Conservation (phyloP, 208 protist species). For the Leishmania turanica region DNA sequence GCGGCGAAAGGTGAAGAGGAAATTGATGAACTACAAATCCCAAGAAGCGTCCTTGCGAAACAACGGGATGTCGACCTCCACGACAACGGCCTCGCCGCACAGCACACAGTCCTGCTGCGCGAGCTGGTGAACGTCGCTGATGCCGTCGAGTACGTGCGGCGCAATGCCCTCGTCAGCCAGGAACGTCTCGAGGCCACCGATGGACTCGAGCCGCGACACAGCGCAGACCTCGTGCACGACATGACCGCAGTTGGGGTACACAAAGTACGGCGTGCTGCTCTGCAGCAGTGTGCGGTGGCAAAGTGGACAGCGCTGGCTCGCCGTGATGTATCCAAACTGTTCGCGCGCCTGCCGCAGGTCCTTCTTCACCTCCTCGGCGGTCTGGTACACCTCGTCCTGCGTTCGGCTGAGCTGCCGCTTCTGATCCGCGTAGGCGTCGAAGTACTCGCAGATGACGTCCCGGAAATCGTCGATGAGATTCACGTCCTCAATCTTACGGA, state of each 20-base stretch:
- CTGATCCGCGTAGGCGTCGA: constrained; percentile 90
- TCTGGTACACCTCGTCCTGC: constrained; percentile 90
- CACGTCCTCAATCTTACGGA: constrained; percentile 94
- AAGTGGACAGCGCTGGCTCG: constrained; percentile 84
- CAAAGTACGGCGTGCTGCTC: constrained; percentile 54
- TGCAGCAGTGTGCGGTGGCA: constrained; percentile 67
- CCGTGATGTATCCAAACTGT: constrained; percentile 88
- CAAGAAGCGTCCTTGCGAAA: constrained; percentile 51
- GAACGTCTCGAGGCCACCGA: constrained; percentile 76
- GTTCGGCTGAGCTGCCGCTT: constrained; percentile 83
- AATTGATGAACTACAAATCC: constrained; percentile 18
- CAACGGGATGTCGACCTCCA: constrained; percentile 69
- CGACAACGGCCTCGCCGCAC: constrained; percentile 74
- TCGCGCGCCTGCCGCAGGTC: constrained; percentile 85
- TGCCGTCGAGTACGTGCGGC: constrained; percentile 53
- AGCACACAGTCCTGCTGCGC: constrained; percentile 78
- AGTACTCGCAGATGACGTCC: constrained; percentile 89
- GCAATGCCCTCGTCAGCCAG: constrained; percentile 66
- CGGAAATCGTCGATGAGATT: constrained; percentile 95
- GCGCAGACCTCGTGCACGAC: constrained; percentile 81
- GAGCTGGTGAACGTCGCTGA: constrained; percentile 48
- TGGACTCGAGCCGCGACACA: constrained; percentile 37
- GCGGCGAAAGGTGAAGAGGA: no score
- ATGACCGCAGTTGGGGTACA: constrained; percentile 86
- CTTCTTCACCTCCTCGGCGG: constrained; percentile 86